phyloP scores from a whole-genome alignment of 805 yeast species.

The Cyberlindnera saturnus region DNA sequence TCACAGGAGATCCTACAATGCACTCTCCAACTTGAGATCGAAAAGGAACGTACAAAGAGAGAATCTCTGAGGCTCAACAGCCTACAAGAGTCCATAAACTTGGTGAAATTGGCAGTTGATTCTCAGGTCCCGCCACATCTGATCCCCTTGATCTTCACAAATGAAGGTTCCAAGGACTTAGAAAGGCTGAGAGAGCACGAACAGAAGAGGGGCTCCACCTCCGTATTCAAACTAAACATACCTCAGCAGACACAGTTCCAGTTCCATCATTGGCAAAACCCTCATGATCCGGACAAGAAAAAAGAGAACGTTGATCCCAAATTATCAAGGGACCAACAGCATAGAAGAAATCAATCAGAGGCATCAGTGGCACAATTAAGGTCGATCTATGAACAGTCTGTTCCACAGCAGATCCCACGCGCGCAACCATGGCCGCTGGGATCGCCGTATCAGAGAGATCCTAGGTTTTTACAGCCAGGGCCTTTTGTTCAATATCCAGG shows the following conservation, averaged over 20 bases:
- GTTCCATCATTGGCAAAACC: constrained; percentile 27
- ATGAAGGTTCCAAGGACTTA: not conserved
- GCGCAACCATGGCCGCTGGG: not conserved
- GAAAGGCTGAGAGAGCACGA: not conserved
- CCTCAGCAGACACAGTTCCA: constrained; percentile 24
- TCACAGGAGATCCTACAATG: not conserved
- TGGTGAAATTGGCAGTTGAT: constrained; percentile 30
- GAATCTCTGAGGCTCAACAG: constrained; percentile 27
- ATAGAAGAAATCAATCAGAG: constrained; percentile 26
- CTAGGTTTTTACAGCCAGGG: not conserved
- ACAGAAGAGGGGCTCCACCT: constrained; percentile 8
- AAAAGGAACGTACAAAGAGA: constrained; percentile 35
- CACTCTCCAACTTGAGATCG: constrained; percentile 29
- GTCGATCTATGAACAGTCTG: constrained; percentile 15
- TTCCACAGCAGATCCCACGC: constrained; percentile 7
- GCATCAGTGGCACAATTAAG: constrained; percentile 23
- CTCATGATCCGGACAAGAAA: constrained; percentile 10
- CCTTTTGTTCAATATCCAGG: not conserved
- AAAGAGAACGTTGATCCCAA: not conserved
- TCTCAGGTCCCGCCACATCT: constrained; percentile 31
- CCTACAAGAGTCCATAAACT: constrained; percentile 29
- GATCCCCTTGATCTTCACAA: constrained; percentile 30
- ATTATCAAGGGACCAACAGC: not conserved
- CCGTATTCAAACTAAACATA: constrained; percentile 23
- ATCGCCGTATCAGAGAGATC: not conserved